Evolutionary conservation across 78 protist species (phyloP).

Genomic region (Pigoraptor vietnamica): DNA sequence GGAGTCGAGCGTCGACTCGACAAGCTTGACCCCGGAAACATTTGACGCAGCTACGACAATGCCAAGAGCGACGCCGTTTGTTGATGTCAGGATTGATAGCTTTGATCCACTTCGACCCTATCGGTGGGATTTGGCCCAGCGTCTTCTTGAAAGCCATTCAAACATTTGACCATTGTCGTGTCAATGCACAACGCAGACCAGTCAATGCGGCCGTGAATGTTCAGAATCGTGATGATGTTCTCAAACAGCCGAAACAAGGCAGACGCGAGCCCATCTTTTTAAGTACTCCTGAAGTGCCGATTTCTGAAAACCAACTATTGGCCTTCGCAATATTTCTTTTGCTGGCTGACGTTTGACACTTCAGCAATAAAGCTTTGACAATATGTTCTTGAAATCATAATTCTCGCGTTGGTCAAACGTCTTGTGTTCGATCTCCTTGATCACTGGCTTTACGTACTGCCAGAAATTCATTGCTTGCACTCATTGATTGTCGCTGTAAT

Average conservation of each 20-base stretch:
- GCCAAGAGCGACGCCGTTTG: background rate
- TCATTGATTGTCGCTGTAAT: too few species aligned
- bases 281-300: background rate
- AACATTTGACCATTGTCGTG: background rate
- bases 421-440: background rate
- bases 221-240: background rate
- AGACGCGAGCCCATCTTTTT: background rate
- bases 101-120: background rate
- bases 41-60: background rate
- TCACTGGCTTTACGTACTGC: too few species aligned
- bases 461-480: too few species aligned
- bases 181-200: background rate
- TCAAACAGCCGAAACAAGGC: background rate
- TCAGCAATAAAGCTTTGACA: background rate
- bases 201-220: background rate
- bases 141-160: background rate
- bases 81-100: background rate
- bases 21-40: background rate
- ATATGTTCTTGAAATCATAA: background rate
- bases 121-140: background rate
- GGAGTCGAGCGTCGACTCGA: background rate
- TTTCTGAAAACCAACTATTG: background rate
- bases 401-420: background rate
- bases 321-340: too few species aligned
- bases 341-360: background rate